Evolutionary conservation across 768 basidiomycete genomes (phyloP).

Genomic region (Suillus placidus): DNA sequence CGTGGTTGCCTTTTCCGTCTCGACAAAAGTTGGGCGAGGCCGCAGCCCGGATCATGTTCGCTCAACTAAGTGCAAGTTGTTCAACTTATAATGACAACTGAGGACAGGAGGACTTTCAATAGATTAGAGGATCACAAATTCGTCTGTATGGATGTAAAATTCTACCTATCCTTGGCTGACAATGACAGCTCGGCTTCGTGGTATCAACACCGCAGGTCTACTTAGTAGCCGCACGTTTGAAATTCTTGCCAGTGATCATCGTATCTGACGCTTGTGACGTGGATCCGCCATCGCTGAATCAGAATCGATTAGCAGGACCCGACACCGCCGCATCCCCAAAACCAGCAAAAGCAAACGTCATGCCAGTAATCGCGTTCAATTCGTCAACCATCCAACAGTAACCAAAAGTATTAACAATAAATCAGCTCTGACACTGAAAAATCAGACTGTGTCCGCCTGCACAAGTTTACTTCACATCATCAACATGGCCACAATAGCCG

Average conservation of each 20-base stretch:
- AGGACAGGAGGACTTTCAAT: background rate
- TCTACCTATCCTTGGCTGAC: background rate
- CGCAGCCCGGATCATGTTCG: background rate
- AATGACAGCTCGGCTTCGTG: background rate
- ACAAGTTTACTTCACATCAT: constrained; percentile 18
- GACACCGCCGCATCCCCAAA: constrained; percentile 1
- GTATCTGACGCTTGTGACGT: background rate
- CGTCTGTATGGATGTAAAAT: background rate
- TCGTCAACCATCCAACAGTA: background rate
- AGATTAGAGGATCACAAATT: background rate
- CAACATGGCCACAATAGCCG: constrained; percentile 16
- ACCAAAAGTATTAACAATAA: background rate
- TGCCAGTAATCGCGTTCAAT: background rate
- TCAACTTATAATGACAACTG: background rate
- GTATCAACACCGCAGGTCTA: background rate
- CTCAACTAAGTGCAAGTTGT: constrained; percentile 1
- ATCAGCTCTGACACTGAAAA: background rate
- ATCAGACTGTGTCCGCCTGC: background rate
- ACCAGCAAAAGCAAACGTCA: background rate
- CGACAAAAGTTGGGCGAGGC: background rate
- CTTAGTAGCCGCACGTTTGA: constrained; percentile 1
- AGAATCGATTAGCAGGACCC: background rate
- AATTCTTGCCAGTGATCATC: background rate
- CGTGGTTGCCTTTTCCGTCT: constrained; percentile 1
- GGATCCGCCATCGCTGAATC: constrained; percentile 5